Percentiles rank a stretch among this genome's conserved stretches.
phyloP scores from a whole-genome alignment of 257 asterid species.

The Anisodus acutangulus region DNA sequence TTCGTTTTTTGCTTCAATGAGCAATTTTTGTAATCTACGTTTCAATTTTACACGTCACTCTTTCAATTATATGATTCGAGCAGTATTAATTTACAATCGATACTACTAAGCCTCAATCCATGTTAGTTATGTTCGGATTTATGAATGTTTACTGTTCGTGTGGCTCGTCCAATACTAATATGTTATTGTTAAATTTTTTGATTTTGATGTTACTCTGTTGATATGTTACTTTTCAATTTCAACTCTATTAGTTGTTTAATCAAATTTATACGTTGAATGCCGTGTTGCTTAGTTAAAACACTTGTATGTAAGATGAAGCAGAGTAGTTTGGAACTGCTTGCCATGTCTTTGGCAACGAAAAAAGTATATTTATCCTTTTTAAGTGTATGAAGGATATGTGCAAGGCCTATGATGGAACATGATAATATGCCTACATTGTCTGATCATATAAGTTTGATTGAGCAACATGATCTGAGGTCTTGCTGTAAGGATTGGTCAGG shows the following conservation, averaged over 20 bases:
- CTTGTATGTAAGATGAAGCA: too few relatives aligned
- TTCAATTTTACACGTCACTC: too few relatives aligned
- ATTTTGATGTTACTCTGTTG: too few relatives aligned
- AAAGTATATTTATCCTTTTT: neutral
- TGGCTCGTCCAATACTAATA: too few relatives aligned
- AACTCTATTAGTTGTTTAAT: neutral
- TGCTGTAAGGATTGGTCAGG: neutral
- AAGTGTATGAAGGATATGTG: neutral
- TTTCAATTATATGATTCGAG: too few relatives aligned
- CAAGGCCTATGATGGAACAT: constrained; percentile 30
- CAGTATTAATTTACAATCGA: neutral
- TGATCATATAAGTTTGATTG: constrained; percentile 27
- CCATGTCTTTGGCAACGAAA: constrained; percentile 10
- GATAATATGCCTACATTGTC: constrained; percentile 29
- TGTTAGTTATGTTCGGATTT: neutral
- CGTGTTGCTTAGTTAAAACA: too few relatives aligned
- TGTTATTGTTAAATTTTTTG: neutral
- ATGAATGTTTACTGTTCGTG: neutral
- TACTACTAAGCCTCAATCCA: neutral
- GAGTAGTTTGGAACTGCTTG: neutral
- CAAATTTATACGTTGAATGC: too few relatives aligned
- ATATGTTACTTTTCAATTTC: too few relatives aligned
- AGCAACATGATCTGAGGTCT: constrained; percentile 29
- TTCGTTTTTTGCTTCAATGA: too few relatives aligned
- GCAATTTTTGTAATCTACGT: too few relatives aligned